Evolutionary conservation across 768 basidiomycete genomes (phyloP).

Genomic region (Galerina marginata): DNA sequence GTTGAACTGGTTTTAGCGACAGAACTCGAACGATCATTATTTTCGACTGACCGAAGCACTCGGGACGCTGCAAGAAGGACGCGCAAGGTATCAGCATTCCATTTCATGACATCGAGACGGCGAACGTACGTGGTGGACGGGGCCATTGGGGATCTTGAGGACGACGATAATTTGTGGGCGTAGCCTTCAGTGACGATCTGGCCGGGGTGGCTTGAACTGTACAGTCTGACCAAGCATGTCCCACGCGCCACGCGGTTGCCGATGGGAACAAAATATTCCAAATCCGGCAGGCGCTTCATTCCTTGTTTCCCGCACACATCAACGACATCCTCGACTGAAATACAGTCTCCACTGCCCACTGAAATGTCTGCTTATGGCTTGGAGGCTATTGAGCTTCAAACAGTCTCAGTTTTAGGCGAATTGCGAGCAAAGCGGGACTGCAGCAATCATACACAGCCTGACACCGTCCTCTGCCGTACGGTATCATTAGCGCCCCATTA

Average conservation of each 20-base stretch:
- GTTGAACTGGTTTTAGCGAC: slow-evolving; percentile 28
- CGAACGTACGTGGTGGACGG: slow-evolving; percentile 60
- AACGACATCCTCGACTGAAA: not conserved
- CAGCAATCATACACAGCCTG: no score
- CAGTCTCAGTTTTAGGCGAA: not conserved
- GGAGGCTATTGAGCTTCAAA: not conserved
- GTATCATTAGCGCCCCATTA: not conserved
- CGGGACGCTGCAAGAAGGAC: slow-evolving; percentile 47
- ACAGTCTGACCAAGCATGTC: slow-evolving; percentile 44
- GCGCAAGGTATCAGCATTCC: slow-evolving; percentile 14
- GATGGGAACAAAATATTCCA: not conserved
- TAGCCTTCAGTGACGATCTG: slow-evolving; percentile 27
- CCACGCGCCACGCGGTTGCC: slow-evolving; percentile 20
- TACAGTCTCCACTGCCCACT: no score
- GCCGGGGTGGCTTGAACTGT: slow-evolving; percentile 47
- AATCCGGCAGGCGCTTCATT: not conserved
- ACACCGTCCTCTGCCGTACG: not conserved
- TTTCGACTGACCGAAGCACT: slow-evolving; percentile 57
- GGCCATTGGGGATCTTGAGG: slow-evolving; percentile 60
- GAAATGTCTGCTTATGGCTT: not conserved
- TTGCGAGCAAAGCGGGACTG: no score
- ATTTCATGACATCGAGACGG: slow-evolving; percentile 1
- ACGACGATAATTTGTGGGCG: slow-evolving; percentile 39
- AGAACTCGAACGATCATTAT: slow-evolving; percentile 19
- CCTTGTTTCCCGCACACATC: not conserved